phyloP scores from a whole-genome alignment of 2,329 filamentous ascomycete genomes.

The Teratosphaeria gauchensis region DNA sequence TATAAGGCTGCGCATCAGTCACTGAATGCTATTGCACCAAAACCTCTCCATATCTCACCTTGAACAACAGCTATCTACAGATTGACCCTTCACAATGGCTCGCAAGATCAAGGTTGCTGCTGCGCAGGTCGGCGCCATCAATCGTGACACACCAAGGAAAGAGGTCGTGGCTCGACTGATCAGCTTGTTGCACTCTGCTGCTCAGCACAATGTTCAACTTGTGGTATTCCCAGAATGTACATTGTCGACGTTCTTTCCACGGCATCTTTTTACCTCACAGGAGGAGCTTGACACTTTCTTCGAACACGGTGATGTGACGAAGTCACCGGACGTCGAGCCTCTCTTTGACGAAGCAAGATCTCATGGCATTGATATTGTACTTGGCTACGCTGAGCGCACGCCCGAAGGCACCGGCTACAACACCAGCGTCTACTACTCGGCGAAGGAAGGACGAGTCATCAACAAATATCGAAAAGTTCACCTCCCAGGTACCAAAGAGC shows the following conservation, averaged over 20 bases:
- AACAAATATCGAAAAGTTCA: slow-evolving; percentile 49
- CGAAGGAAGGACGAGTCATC: slow-evolving; percentile 32
- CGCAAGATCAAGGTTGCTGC: slow-evolving; percentile 33
- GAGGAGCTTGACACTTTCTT: slow-evolving; percentile 42
- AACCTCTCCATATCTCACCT: too few species aligned
- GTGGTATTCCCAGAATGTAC: slow-evolving; percentile 48
- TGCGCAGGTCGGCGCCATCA: slow-evolving; percentile 44
- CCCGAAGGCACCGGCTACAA: slow-evolving; percentile 41
- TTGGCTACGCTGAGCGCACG: slow-evolving; percentile 45
- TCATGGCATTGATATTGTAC: slow-evolving; percentile 41
- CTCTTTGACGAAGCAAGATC: slow-evolving; percentile 42
- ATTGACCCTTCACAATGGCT: neutral
- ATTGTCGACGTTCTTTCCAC: slow-evolving; percentile 49
- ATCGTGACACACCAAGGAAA: slow-evolving; percentile 32
- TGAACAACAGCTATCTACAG: neutral
- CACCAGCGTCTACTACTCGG: slow-evolving; percentile 43
- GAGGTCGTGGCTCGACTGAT: slow-evolving; percentile 42
- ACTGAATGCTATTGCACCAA: too few species aligned
- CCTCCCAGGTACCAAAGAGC: slow-evolving; percentile 44
- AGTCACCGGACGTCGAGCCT: slow-evolving; percentile 36
- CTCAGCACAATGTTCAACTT: slow-evolving; percentile 36
- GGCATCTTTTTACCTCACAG: slow-evolving; percentile 30
- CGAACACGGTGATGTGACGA: slow-evolving; percentile 36
- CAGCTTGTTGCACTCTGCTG: slow-evolving; percentile 39
- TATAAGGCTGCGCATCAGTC: neutral